phyloP scores from a whole-genome alignment of 139 green algal species.

The Yamagishiella unicocca region DNA sequence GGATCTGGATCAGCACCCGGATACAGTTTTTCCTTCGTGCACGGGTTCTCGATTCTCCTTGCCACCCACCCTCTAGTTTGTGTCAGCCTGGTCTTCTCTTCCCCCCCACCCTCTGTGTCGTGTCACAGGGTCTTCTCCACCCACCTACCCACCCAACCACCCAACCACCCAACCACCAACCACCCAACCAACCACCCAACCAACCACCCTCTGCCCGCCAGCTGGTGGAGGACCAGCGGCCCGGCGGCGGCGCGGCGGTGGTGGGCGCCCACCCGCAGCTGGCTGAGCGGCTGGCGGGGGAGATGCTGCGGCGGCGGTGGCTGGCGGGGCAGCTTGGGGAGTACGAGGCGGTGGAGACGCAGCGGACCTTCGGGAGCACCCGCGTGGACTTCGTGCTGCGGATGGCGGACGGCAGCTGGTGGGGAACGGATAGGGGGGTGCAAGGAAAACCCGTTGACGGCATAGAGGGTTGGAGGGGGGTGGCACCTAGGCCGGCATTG shows the following conservation, averaged over 20 bases:
- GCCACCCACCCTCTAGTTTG: too few species aligned
- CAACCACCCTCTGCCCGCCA: not conserved
- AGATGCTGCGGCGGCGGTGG: constrained; percentile 36
- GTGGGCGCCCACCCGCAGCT: constrained; percentile 51
- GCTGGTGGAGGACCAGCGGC: constrained; percentile 47
- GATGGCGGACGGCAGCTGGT: constrained; percentile 40
- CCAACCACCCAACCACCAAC: too few species aligned
- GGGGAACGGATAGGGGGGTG: not conserved
- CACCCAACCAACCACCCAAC: too few species aligned
- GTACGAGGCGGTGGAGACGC: constrained; percentile 30
- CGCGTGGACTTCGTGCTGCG: constrained; percentile 55
- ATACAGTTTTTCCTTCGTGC: too few species aligned
- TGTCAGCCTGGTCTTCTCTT: too few species aligned
- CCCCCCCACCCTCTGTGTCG: too few species aligned
- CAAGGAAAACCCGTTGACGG: too few species aligned
- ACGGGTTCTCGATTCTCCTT: too few species aligned
- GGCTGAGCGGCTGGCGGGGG: constrained; percentile 40
- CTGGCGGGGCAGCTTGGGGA: not conserved
- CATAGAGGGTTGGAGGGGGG: too few species aligned
- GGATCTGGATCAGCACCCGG: too few species aligned
- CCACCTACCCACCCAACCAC: too few species aligned
- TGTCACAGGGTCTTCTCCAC: not conserved
- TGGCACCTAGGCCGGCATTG: too few species aligned
- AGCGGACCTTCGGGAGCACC: constrained; percentile 38
- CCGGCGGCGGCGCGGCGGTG: constrained; percentile 17